Evolutionary conservation across 768 basidiomycete species (phyloP).

Genomic region (Chalciporus pseudorubinellus): DNA sequence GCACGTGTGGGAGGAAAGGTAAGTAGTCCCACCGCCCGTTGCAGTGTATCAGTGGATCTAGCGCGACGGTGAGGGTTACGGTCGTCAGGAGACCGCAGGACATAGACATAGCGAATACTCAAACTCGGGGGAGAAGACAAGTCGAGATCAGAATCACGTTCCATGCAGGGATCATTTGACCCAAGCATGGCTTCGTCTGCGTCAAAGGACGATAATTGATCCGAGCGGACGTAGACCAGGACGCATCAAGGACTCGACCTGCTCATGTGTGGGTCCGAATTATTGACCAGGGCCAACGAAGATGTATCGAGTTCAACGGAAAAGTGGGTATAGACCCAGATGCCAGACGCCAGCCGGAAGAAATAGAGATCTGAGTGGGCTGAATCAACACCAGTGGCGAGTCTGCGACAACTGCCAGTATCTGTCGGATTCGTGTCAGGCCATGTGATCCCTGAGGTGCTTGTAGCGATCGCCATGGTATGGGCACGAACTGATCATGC

Average conservation of each 20-base stretch:
- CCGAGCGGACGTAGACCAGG: background rate
- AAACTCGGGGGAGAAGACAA: background rate
- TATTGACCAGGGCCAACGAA: no score
- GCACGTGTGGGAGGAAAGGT: constrained; percentile 2
- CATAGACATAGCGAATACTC: background rate
- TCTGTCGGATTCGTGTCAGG: no score
- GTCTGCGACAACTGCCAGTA: no score
- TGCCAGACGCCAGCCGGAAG: no score
- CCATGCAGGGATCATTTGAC: background rate
- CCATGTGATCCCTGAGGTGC: no score
- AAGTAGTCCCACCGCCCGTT: background rate
- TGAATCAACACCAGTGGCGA: no score
- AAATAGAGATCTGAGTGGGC: no score
- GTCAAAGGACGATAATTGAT: background rate
- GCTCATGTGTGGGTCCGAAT: no score
- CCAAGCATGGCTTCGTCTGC: background rate
- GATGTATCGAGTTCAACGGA: no score
- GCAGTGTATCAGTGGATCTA: background rate
- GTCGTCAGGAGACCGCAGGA: background rate
- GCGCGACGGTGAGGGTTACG: background rate
- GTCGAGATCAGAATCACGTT: background rate
- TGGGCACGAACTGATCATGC: no score
- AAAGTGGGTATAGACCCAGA: no score
- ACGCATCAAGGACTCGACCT: background rate
- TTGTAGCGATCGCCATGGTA: no score